Evolutionary conservation across 805 yeast species (phyloP).

Genomic region (Nakazawaea pomicola): DNA sequence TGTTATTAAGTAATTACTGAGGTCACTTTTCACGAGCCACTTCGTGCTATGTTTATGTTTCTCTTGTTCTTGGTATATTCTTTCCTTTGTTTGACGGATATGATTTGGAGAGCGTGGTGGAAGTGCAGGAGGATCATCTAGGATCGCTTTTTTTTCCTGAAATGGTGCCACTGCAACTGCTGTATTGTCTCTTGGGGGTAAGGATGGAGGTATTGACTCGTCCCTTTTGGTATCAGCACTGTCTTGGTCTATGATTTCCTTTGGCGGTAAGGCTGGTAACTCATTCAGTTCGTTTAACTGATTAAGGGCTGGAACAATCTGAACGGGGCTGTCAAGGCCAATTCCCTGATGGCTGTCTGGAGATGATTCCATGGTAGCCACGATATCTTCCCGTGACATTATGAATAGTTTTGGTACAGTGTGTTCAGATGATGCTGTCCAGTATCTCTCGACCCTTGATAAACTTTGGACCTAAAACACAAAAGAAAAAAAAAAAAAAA

Average conservation of each 20-base stretch:
- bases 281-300: neutral
- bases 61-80: too few relatives aligned
- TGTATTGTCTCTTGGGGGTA: conserved; percentile 10
- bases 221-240: neutral
- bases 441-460: too few relatives aligned
- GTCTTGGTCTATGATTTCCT: neutral
- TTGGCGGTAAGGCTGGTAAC: conserved; percentile 3
- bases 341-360: neutral
- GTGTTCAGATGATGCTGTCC: too few relatives aligned
- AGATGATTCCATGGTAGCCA: neutral
- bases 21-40: conserved; percentile 1
- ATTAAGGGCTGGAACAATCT: conserved; percentile 1
- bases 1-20: neutral
- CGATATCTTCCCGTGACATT: neutral
- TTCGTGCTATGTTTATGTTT: neutral
- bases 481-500: neutral
- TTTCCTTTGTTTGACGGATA: too few relatives aligned
- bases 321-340: conserved; percentile 4
- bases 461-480: neutral
- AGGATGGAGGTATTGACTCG: neutral
- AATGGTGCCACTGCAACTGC: neutral
- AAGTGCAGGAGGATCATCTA: neutral
- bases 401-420: too few relatives aligned
- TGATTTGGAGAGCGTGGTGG: conserved; percentile 5
- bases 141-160: neutral